Conservation (phyloP, 2,329 filamentous ascomycete species). For the Sporothrix phasma region DNA sequence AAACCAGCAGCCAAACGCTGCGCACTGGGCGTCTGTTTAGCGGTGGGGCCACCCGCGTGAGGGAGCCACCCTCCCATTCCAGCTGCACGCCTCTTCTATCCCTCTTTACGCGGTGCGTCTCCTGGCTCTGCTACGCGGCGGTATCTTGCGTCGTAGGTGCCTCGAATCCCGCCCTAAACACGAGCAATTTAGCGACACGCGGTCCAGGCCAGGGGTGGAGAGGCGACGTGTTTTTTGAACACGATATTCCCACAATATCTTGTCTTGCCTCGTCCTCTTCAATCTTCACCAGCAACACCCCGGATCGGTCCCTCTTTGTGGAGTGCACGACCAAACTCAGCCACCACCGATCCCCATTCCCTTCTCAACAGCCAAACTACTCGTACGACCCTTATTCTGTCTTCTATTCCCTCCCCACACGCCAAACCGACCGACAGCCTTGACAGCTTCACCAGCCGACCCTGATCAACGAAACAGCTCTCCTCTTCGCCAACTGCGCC, state of each 20-base stretch:
- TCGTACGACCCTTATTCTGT: conserved; percentile 4
- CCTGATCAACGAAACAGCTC: background rate
- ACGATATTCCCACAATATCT: background rate
- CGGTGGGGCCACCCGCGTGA: conserved; percentile 10
- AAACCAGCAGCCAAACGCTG: background rate
- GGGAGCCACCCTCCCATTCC: background rate
- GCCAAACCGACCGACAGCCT: background rate
- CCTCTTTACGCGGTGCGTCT: conserved; percentile 1
- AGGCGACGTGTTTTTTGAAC: conserved; percentile 19
- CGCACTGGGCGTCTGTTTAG: background rate
- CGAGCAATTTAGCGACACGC: conserved; percentile 11
- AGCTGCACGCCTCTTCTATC: background rate
- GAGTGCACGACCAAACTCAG: background rate
- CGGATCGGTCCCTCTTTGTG: background rate
- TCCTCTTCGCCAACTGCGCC: background rate
- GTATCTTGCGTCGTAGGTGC: background rate
- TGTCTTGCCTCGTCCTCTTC: background rate
- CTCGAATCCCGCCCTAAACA: background rate
- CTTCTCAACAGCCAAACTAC: background rate
- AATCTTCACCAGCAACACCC: background rate
- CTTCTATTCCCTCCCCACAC: conserved; percentile 1
- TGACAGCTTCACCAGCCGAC: background rate
- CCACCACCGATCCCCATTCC: background rate
- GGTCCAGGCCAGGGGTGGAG: conserved; percentile 10
- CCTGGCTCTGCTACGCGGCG: background rate